These are phyloP conservation scores for Phytophthora constricta DNA, from an alignment of 352 stramenopile species.

Conservation along the genomic window DNA sequence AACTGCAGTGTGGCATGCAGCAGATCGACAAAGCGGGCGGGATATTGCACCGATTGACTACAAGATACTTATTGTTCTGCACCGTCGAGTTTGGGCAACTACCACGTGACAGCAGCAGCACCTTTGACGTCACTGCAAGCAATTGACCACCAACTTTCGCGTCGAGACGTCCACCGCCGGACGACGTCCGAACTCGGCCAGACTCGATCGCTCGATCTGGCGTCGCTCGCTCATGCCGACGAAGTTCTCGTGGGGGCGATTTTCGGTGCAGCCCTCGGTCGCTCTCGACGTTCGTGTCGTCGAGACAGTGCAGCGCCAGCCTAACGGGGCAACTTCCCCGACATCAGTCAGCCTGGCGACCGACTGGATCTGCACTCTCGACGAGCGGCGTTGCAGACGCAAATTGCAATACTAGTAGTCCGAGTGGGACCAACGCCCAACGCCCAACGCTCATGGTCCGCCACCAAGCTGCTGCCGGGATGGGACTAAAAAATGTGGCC, in stretches of 20 bases:
- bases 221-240: not conserved
- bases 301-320: conserved; percentile 34
- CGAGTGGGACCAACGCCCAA: not conserved
- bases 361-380: not conserved
- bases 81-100: no score
- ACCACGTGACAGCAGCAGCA: no score
- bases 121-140: no score
- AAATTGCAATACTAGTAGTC: no score
- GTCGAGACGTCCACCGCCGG: not conserved
- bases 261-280: conserved; percentile 18
- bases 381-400: not conserved
- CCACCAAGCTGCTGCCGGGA: not conserved
- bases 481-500: conserved; percentile 3
- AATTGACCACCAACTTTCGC: no score
- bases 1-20: no score
- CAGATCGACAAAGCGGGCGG: no score
- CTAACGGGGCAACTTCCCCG: conserved; percentile 11
- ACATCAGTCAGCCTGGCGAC: no score
- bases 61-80: no score
- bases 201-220: no score
- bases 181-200: not conserved
- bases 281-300: conserved; percentile 6
- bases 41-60: no score
- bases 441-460: not conserved
- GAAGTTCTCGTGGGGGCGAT: not conserved